Evolutionary conservation across 495 filamentous ascomycete species (phyloP), one percentile per base, ranked within the genome.

Genomic region (Aspergillus taichungensis): DNA sequence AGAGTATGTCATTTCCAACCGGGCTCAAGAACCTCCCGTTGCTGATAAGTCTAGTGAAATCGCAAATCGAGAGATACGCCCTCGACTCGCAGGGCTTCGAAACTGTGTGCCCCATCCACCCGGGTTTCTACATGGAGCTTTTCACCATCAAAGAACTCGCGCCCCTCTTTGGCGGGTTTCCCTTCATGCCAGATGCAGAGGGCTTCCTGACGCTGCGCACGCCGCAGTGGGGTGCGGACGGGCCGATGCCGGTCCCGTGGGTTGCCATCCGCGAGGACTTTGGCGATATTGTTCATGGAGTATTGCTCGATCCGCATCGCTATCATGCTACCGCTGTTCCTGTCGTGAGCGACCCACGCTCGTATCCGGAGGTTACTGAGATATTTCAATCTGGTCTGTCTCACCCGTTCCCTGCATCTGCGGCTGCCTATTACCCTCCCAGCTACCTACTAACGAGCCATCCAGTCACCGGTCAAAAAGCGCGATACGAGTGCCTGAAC

Each of bases 241-340:
- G 59, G 14, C 29, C 55, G 12, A n/a, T n/a, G n/a, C n/a, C n/a
- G n/a, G 50, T 64, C 5, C 57, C 59, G 7, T 67, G 49, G 38
- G 32, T 63, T 11, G 46, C 51, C 37, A 53, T 64, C 6, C 18
- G 38, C 0, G 57, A 63, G 33, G 63, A 64, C 31, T 64, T 49
- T 37, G 63, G 61, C 3, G 63, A 67, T 40, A 52, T 63, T 31
- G 50, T 67, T 1, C 63, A 64, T 28, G 63, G 61, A 8, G 40
- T 63, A 8, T 61, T 64, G 14, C 43, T 64, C 1, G 57, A 67
- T 9, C 61, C 57, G 2, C 30, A 14, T 6, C 12, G n/a, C n/a
- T n/a, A n/a, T n/a, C n/a, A n/a, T n/a, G n/a, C n/a, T n/a, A n/a
- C n/a, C n/a, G n/a, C n/a, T n/a, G n/a, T n/a, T n/a, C n/a, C n/a